Conservation (phyloP, 495 filamentous ascomycete species). For the Xylaria palmicola region DNA sequence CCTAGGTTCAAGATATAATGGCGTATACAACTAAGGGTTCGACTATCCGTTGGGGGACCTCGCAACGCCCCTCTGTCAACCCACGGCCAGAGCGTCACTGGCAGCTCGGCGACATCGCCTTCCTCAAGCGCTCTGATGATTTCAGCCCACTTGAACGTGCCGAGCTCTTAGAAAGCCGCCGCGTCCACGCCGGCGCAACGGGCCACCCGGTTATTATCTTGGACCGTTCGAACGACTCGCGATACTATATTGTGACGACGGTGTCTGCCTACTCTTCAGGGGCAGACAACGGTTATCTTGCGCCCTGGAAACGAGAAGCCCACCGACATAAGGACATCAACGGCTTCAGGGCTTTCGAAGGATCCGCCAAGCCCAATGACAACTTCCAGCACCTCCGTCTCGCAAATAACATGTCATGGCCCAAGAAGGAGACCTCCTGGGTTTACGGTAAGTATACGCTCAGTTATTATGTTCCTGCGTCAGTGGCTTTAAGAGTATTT, state of each 20-base stretch:
- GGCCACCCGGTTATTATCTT: constrained; percentile 37
- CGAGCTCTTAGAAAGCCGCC: constrained; percentile 16
- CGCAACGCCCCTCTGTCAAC: not conserved
- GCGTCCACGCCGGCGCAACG: constrained; percentile 22
- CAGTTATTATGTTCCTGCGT: too few relatives aligned
- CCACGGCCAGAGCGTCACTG: not conserved
- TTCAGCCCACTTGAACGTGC: constrained; percentile 13
- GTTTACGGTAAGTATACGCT: constrained; percentile 21
- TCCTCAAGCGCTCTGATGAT: constrained; percentile 13
- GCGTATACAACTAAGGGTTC: not conserved
- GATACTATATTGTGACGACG: constrained; percentile 25
- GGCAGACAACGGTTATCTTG: constrained; percentile 17
- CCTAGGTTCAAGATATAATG: not conserved
- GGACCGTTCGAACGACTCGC: constrained; percentile 12
- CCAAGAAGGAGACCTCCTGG: constrained; percentile 34
- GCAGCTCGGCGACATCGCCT: constrained; percentile 3
- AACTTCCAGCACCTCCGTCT: constrained; percentile 20
- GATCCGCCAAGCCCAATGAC: constrained; percentile 10
- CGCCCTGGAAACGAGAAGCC: constrained; percentile 28
- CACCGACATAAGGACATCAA: constrained; percentile 19
- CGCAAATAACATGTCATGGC: constrained; percentile 14
- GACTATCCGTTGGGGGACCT: too few relatives aligned
- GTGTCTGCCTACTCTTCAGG: constrained; percentile 34
- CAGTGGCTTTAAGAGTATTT: too few relatives aligned
- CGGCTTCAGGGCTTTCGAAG: constrained; percentile 33